Base-by-base conservation (phyloP, 2,329 filamentous ascomycete species). In the Diplodia scrobiculata region DNA sequence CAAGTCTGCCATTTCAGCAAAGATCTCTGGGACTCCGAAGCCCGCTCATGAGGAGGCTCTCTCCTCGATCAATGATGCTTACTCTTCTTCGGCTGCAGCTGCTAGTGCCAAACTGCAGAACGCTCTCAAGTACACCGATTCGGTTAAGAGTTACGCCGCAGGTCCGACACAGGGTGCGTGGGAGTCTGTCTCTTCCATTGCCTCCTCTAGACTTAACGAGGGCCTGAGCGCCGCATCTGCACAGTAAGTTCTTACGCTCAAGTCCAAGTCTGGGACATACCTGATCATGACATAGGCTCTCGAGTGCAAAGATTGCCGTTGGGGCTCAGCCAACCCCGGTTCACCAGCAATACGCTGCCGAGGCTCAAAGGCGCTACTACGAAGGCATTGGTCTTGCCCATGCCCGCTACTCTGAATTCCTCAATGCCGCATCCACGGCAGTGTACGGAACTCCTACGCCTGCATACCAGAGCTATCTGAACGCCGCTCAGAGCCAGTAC, bases 331-430 rank as follows among this genome's bases (percentile, higher is more conserved):
- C 88, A 1, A 87, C 88, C 1, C 79, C 80, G 32, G 80, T 82
- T 75, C 69, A 86, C 78, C 69, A 86, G 71, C 76, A 81, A 73
- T 76, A 84, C 76, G 68, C 88, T 79, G 76, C 88, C 78, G 81
- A 84, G 82, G 78, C 86, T 80, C 74, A 86, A 82, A 74, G 88
- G 83, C 80, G 89, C 66, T 94, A 94, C 76, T 93, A 92, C 71
- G 89, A 91, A 69, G 91, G 89, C 11, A 77, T 95, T 27, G 91
- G 91, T 32, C 77, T 91, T 52, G 91, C 92, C 0, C 89, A 96
- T 72, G 91, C 88, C 51, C 86, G 89, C 45, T 95, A 95, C 75
- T 87, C 88, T 5, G 88, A 89, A 59, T 94, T 95, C 72, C 70
- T 95, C 1, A 83, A 83, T 13, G 87, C 88, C 4, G 91, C 90